Conservation (phyloP, 805 yeast species). For the Lachancea lanzarotensis region DNA sequence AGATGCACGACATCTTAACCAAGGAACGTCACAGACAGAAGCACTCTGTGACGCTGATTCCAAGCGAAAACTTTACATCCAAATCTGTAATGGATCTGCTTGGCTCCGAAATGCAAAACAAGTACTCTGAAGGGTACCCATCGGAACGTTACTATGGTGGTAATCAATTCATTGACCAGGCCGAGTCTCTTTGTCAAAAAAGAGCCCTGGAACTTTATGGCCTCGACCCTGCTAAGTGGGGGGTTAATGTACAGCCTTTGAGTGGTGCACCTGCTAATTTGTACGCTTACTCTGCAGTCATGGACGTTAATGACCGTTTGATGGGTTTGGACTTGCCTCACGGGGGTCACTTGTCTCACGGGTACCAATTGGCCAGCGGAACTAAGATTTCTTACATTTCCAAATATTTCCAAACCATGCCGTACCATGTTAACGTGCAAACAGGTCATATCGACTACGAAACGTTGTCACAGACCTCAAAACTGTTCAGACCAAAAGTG, state of each 20-base stretch:
- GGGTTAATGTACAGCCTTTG: slow-evolving; percentile 92
- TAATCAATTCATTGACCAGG: slow-evolving; percentile 87
- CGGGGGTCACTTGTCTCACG: slow-evolving; percentile 97
- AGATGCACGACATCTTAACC: slow-evolving; percentile 69
- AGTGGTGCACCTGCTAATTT: slow-evolving; percentile 97
- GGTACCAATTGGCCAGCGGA: slow-evolving; percentile 79
- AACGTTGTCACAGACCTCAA: slow-evolving; percentile 71
- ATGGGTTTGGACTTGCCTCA: slow-evolving; percentile 98
- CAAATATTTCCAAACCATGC: slow-evolving; percentile 96
- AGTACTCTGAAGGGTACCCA: slow-evolving; percentile 97
- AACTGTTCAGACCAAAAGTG: slow-evolving; percentile 87
- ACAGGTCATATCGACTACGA: slow-evolving; percentile 94
- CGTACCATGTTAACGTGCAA: slow-evolving; percentile 77
- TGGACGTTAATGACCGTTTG: slow-evolving; percentile 85
- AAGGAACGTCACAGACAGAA: slow-evolving; percentile 81
- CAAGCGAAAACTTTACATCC: slow-evolving; percentile 94
- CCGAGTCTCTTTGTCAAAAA: slow-evolving; percentile 82
- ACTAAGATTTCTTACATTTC: slow-evolving; percentile 89
- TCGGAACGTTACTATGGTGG: slow-evolving; percentile 98
- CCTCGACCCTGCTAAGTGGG: slow-evolving; percentile 80
- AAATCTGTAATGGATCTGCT: slow-evolving; percentile 89
- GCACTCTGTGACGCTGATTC: slow-evolving; percentile 86
- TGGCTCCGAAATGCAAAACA: slow-evolving; percentile 96
- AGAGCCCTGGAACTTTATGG: slow-evolving; percentile 84
- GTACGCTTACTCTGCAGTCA: slow-evolving; percentile 81